Evolutionary conservation across 495 filamentous ascomycete species (phyloP), one percentile per base, ranked within the genome.

Genomic region (Tuber melanosporum): DNA sequence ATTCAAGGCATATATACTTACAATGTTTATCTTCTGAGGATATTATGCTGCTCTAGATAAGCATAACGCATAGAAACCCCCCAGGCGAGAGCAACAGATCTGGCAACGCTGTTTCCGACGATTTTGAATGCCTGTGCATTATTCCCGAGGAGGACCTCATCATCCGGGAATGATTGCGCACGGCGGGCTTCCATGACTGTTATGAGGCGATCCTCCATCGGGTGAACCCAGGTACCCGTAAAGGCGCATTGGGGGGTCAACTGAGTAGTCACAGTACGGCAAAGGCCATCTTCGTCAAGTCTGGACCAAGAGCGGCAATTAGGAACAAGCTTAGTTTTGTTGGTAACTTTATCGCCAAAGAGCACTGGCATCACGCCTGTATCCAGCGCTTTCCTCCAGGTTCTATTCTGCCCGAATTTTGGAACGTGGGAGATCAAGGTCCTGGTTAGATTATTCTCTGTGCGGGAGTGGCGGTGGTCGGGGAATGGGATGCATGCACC

Each of bases 101-200:
- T 87, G n/a, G 89, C 87, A 4, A 94, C 92, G 72, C 88, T 90
- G 81, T 94, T 94, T 0, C 92, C 92, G 20, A 93, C 85, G 52
- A 92, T 87, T 74, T 87, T 88, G 85, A 88, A 90, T 78, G 90
- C 88, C 19, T 89, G 83, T 0, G 73, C 49, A 1, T 86, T 78
- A 10, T 71, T 74, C 0, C 91, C 92, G 17, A 93, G 77, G 1
- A 94, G 77, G 0, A 94, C 87, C 62, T 93, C 92, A 22, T 91
- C 72, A 75, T 94, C 91, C 0, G 85, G 89, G 72, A 89, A 90
- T 0, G 90, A 88, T 84, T 94, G 92, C 0, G 88, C 91, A 12
- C 91, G 84, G 0, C 90, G 83, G 2, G 85, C 87, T 84, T 94
- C 92, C 86, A 90, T 85, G 19, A 93, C 77, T 0, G 88, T 89